Conservation (phyloP, 257 asterid genomes). For the Ilex asprella region DNA sequence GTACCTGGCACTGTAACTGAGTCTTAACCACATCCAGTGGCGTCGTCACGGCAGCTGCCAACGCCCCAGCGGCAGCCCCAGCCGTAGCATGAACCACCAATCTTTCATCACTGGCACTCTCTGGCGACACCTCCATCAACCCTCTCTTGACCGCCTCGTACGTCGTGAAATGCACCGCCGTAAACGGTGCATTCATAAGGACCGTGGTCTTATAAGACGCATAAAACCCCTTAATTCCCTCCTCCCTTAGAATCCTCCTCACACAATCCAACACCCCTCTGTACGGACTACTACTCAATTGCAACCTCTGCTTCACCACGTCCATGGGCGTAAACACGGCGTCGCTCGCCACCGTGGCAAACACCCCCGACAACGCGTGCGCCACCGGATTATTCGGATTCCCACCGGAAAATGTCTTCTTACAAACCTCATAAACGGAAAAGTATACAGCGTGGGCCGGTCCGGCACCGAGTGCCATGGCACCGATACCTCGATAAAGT, state of each 20-base stretch:
- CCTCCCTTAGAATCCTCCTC: constrained; percentile 66
- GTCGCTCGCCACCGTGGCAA: constrained; percentile 85
- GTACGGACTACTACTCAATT: constrained; percentile 70
- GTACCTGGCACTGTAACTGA: constrained; percentile 95
- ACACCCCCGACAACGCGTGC: constrained; percentile 77
- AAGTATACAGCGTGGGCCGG: constrained; percentile 97
- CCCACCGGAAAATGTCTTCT: constrained; percentile 63
- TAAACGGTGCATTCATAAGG: constrained; percentile 92
- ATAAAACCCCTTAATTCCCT: constrained; percentile 69
- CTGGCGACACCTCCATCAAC: constrained; percentile 57
- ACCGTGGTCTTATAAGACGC: constrained; percentile 85
- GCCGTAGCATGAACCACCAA: constrained; percentile 88
- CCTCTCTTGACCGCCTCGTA: constrained; percentile 88
- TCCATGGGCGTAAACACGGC: constrained; percentile 96
- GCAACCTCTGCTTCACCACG: constrained; percentile 97
- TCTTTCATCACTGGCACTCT: constrained; percentile 54
- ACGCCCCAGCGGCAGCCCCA: constrained; percentile 93
- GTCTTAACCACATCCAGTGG: constrained; percentile 98
- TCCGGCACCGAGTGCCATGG: constrained; percentile 97
- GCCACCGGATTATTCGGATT: constrained; percentile 56
- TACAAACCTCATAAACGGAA: constrained; percentile 73
- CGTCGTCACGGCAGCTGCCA: constrained; percentile 77
- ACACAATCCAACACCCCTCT: constrained; percentile 82
- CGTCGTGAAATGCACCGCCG: constrained; percentile 86
- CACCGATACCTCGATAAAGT: constrained; percentile 86